phyloP scores from a whole-genome alignment of 2,329 filamentous ascomycete genomes.

The Colletotrichum camelliae region DNA sequence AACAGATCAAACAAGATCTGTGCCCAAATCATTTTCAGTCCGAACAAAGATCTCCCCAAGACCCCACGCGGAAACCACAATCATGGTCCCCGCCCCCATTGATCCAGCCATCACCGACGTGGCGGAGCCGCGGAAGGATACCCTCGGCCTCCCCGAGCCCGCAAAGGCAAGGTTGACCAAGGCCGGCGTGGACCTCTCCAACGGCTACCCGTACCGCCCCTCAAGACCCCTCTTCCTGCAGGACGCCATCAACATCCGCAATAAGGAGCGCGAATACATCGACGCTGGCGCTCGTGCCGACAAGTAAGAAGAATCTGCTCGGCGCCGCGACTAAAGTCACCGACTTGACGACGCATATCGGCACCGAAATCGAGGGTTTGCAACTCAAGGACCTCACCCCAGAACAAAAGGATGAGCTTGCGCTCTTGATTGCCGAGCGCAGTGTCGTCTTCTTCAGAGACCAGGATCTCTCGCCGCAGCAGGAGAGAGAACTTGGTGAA shows the following conservation, averaged over 20 bases:
- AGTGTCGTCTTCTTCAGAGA: conserved; percentile 73
- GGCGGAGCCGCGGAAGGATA: conserved; percentile 67
- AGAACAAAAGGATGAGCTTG: conserved; percentile 66
- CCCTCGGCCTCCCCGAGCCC: conserved; percentile 62
- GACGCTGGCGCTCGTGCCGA: conserved; percentile 71
- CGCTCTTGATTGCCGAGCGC: conserved; percentile 65
- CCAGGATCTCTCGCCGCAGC: conserved; percentile 65
- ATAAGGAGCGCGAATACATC: conserved; percentile 57
- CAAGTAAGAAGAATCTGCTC: conserved; percentile 66
- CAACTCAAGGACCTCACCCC: conserved; percentile 67
- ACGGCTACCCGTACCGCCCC: conserved; percentile 75
- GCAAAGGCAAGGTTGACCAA: conserved; percentile 67
- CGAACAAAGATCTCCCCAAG: neutral
- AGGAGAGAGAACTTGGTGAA: conserved; percentile 68
- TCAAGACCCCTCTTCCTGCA: conserved; percentile 71
- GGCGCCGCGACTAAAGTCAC: conserved; percentile 68
- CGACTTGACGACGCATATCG: conserved; percentile 65
- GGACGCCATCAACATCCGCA: conserved; percentile 70
- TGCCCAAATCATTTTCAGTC: accelerated
- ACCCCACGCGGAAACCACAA: neutral
- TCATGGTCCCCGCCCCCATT: conserved; percentile 63
- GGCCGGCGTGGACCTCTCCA: conserved; percentile 71
- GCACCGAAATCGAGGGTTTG: conserved; percentile 68
- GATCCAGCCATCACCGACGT: conserved; percentile 68
- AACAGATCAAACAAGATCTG: accelerated